These are phyloP conservation scores for Pharus latifolius DNA, from an alignment of 176 grass and related monocot genomes.

Conservation along the genomic window DNA sequence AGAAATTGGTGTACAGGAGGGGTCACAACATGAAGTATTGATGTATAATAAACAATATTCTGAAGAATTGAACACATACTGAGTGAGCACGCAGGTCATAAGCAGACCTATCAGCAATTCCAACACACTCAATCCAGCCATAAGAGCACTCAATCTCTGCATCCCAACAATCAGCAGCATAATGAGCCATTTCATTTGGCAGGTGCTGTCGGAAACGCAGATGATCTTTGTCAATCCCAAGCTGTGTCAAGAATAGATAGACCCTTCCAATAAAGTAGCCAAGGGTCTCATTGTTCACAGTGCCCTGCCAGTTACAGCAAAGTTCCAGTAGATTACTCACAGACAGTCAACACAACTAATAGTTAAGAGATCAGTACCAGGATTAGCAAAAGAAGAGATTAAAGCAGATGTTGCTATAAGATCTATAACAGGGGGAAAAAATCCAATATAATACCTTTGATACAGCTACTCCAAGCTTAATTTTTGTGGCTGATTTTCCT, in stretches of 20 bases:
- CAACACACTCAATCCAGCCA: slow-evolving; percentile 98
- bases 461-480: slow-evolving; percentile 46
- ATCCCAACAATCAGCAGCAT: slow-evolving; percentile 98
- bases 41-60: background rate
- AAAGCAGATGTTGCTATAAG: background rate
- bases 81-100: slow-evolving; percentile 84
- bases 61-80: slow-evolving; percentile 21
- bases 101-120: slow-evolving; percentile 97
- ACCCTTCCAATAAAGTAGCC: slow-evolving; percentile 92
- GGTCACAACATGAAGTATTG: background rate
- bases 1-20: too few species aligned
- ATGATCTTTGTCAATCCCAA: slow-evolving; percentile 87
- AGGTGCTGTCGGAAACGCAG: slow-evolving; percentile 83
- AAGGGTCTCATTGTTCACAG: slow-evolving; percentile 90
- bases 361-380: background rate
- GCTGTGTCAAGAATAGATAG: slow-evolving; percentile 71
- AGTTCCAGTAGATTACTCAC: background rate
- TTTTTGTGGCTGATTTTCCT: slow-evolving; percentile 39
- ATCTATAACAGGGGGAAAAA: background rate
- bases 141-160: slow-evolving; percentile 96
- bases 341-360: background rate
- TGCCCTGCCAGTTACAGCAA: slow-evolving; percentile 36
- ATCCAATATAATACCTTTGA: slow-evolving; percentile 45
- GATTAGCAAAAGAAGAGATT: background rate
- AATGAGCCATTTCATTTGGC: slow-evolving; percentile 97